phyloP scores from a whole-genome alignment of 2,329 filamentous ascomycete species.

The Penicillium sclerotiorum region DNA sequence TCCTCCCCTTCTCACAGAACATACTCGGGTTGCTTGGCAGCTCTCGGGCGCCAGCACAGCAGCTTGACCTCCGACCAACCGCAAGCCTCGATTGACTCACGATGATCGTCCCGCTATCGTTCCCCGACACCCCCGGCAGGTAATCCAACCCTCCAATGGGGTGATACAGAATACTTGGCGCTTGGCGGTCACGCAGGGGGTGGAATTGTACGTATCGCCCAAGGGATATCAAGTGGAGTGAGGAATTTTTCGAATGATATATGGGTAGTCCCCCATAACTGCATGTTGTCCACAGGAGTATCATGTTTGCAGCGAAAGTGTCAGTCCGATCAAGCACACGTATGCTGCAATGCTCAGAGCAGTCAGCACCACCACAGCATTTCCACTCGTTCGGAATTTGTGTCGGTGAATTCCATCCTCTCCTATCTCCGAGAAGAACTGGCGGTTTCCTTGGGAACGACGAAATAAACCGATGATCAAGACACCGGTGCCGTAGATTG shows the following conservation, averaged over 20 bases:
- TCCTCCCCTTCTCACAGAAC: conserved; percentile 12
- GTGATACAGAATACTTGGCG: conserved; percentile 33
- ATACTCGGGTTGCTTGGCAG: conserved; percentile 26
- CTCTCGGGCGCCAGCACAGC: conserved; percentile 14
- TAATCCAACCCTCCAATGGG: conserved; percentile 9
- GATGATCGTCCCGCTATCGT: conserved; percentile 19
- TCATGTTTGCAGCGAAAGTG: conserved; percentile 50
- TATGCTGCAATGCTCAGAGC: conserved; percentile 65
- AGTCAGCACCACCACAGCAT: conserved; percentile 65
- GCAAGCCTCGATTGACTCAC: conserved; percentile 16
- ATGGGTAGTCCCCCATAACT: conserved; percentile 1
- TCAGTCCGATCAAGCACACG: conserved; percentile 61
- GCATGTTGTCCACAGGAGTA: conserved; percentile 3
- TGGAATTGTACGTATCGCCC: conserved; percentile 12
- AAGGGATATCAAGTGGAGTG: neutral
- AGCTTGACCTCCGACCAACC: conserved; percentile 21
- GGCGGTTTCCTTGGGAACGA: conserved; percentile 85
- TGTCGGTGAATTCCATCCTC: conserved; percentile 63
- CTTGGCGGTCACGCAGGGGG: conserved; percentile 36
- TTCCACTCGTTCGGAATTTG: conserved; percentile 67
- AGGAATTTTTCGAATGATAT: neutral
- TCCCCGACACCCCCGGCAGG: conserved; percentile 5
- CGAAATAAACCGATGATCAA: conserved; percentile 82
- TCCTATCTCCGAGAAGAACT: conserved; percentile 72
- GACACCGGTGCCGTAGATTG: conserved; percentile 84